A percentile compares a stretch with the other conserved stretches of the same genome.
Evolutionary conservation across 805 yeast genomes (phyloP).

Genomic region (Wickerhamiella slavikovae): DNA sequence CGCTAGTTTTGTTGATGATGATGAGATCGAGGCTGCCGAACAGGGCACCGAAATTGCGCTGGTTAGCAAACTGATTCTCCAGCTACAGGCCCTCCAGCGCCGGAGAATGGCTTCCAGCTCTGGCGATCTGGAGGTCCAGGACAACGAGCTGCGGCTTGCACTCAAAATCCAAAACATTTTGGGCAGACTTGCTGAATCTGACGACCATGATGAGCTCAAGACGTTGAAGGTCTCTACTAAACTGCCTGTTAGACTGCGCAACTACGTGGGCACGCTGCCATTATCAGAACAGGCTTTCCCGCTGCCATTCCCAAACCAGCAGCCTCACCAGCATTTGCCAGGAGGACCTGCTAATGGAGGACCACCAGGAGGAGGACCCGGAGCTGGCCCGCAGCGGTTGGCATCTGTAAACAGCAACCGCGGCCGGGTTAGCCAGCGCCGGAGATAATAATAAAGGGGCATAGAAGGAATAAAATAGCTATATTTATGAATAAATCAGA

Average conservation of each 20-base stretch:
- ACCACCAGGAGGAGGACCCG: not conserved
- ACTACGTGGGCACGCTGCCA: constrained; percentile 65
- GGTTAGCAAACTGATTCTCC: constrained; percentile 23
- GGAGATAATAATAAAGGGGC: no score
- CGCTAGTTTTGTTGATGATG: constrained; percentile 26
- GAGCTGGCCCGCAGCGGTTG: not conserved
- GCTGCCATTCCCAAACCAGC: no score
- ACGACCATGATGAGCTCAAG: constrained; percentile 9
- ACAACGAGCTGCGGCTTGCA: constrained; percentile 17
- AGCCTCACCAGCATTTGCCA: no score
- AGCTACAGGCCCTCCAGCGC: constrained; percentile 31
- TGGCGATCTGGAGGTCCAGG: constrained; percentile 11
- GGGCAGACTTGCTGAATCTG: constrained; percentile 23
- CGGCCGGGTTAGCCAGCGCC: no score
- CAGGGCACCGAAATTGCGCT: constrained; percentile 24
- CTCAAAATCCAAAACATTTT: constrained; percentile 19
- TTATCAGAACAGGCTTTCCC: constrained; percentile 2
- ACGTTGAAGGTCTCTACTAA: constrained; percentile 10
- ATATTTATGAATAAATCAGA: not conserved
- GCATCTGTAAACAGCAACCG: not conserved
- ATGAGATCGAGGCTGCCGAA: constrained; percentile 28
- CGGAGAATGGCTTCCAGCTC: constrained; percentile 20
- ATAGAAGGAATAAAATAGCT: no score
- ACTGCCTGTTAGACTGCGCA: constrained; percentile 52
- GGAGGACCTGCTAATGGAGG: not conserved